phyloP scores from a whole-genome alignment of 2,329 filamentous ascomycete genomes.

The Tetracladium maxilliforme region DNA sequence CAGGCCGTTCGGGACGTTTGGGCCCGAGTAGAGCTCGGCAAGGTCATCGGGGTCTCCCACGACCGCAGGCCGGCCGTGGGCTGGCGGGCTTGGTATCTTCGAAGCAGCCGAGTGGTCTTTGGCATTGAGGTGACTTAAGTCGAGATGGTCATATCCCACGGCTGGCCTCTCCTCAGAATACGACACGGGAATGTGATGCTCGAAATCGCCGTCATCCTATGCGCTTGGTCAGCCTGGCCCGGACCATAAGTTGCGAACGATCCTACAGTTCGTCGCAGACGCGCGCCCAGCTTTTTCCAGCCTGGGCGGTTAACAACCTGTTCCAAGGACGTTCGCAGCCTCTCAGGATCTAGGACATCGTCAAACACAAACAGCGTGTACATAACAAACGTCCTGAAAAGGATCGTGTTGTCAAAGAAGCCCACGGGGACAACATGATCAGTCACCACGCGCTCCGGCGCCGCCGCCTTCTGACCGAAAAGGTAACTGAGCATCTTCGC shows the following conservation, averaged over 20 bases:
- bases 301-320: slow-evolving; percentile 21
- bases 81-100: slow-evolving; percentile 18
- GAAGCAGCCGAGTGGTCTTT: slow-evolving; percentile 23
- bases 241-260: too few species aligned
- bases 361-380: too few species aligned
- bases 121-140: slow-evolving; percentile 21
- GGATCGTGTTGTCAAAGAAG: too few species aligned
- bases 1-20: slow-evolving; percentile 13
- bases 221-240: too few species aligned
- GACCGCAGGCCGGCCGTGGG: slow-evolving; percentile 13
- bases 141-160: slow-evolving; percentile 22
- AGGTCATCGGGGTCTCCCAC: slow-evolving; percentile 13
- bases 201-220: too few species aligned
- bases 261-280: slow-evolving; percentile 24
- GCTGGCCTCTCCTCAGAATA: slow-evolving; percentile 22
- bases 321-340: slow-evolving; percentile 18
- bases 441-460: too few species aligned
- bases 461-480: too few species aligned
- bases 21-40: slow-evolving; percentile 9
- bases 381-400: too few species aligned
- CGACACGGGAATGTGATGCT: slow-evolving; percentile 23
- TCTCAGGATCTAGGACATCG: slow-evolving; percentile 24
- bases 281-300: slow-evolving; percentile 29
- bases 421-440: too few species aligned
- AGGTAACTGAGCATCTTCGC: too few species aligned